These are phyloP conservation scores for Gracilariopsis chorda DNA, from an alignment of 23 red algal genomes.

Conservation along the genomic window DNA sequence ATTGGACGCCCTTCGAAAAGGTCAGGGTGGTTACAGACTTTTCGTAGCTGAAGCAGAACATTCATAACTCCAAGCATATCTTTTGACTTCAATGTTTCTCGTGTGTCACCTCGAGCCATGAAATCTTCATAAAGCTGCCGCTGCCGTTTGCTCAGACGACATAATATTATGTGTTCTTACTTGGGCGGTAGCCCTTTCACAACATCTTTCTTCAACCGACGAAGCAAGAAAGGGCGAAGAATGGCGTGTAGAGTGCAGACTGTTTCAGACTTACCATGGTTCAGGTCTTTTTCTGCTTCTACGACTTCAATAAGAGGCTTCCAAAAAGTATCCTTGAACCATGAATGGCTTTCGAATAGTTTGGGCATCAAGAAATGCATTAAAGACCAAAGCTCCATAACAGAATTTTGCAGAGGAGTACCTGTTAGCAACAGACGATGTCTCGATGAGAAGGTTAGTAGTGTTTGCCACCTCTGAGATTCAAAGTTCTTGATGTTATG, in stretches of 20 bases:
- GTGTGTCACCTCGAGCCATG: slow-evolving; percentile 65
- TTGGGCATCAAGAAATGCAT: slow-evolving; percentile 98
- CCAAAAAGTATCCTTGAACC: slow-evolving; percentile 94
- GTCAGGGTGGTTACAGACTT: slow-evolving; percentile 98
- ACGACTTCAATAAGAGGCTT: slow-evolving; percentile 63
- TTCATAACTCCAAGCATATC: slow-evolving; percentile 91
- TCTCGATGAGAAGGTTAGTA: slow-evolving; percentile 79
- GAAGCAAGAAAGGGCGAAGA: slow-evolving; percentile 91
- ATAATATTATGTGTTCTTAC: slow-evolving; percentile 73
- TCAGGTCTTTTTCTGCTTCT: background rate
- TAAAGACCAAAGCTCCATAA: slow-evolving; percentile 96
- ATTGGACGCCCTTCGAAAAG: slow-evolving; percentile 92
- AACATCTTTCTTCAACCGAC: slow-evolving; percentile 90
- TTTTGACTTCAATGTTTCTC: slow-evolving; percentile 66
- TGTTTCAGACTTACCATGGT: slow-evolving; percentile 17
- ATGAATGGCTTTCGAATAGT: slow-evolving; percentile 83
- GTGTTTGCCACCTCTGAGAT: slow-evolving; percentile 84
- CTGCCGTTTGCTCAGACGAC: slow-evolving; percentile 82
- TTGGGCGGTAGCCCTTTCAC: slow-evolving; percentile 89
- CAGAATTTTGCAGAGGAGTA: slow-evolving; percentile 95
- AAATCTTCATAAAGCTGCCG: slow-evolving; percentile 97
- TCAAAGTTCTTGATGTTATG: slow-evolving; percentile 99
- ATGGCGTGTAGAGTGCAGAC: slow-evolving; percentile 81
- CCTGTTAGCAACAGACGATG: slow-evolving; percentile 89
- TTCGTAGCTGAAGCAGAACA: slow-evolving; percentile 96